phyloP scores from a whole-genome alignment of 1,284 basidiomycete species.

The Meira nashicola region DNA sequence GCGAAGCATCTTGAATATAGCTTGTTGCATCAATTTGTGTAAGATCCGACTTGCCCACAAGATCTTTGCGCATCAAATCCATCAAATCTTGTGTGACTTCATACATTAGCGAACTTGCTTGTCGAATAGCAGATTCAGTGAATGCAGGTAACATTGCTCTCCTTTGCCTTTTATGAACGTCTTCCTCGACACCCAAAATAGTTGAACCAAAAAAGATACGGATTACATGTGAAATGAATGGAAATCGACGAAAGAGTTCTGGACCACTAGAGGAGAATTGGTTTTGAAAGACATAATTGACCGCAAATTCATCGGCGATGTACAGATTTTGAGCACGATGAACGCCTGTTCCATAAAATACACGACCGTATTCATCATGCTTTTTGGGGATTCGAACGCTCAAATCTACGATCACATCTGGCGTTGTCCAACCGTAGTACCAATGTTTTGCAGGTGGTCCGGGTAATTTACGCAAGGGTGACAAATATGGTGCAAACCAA shows the following conservation, averaged over 20 bases:
- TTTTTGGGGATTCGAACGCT: background rate
- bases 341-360: background rate
- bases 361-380: background rate
- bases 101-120: background rate
- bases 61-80: background rate
- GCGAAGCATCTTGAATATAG: background rate
- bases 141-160: background rate
- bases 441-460: background rate
- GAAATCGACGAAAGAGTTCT: background rate
- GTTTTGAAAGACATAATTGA: background rate
- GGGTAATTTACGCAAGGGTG: background rate
- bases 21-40: background rate
- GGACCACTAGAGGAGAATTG: too few species aligned
- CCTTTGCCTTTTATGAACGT: background rate
- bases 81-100: slow-evolving; percentile 1
- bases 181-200: background rate
- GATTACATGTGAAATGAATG: background rate
- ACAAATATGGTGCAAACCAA: background rate
- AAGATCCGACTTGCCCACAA: background rate
- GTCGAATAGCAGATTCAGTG: background rate
- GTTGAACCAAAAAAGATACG: background rate
- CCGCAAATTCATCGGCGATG: background rate
- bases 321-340: background rate
- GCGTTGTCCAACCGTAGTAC: background rate
- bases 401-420: background rate